Base-by-base conservation (phyloP, 2,329 filamentous ascomycete genomes). In the Penicillium psychrosexuale region DNA sequence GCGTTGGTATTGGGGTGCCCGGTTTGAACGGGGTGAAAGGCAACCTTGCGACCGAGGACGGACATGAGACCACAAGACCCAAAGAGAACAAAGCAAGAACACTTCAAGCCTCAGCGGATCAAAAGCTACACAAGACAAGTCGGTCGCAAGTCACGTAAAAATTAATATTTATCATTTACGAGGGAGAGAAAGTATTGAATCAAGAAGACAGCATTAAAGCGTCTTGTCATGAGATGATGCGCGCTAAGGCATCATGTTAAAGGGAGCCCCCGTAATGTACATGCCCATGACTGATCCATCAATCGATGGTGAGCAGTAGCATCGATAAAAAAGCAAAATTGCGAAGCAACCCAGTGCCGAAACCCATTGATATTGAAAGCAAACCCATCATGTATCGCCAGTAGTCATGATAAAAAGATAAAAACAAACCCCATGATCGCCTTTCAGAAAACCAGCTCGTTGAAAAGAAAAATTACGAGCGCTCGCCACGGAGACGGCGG, bases 401-500 rank as follows among this genome's bases (percentile, higher is more conserved):
- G 65, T 71, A 68, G 67, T 75, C 67, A 70, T 72, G 61, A 72
- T 66, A 68, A 65, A 63, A 67, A 62, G 57, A 69, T 62, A 66
- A 67, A 65, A 65, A 59, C 60, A 68, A 72, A 69, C 69, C 71
- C 72, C 70, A 51, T 69, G 60, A 73, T 74, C 72, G 72, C 72
- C 72, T 66, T 71, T 68, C 71, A 70, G 67, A 59, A 70, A 69
- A 15, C 47, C 52, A 54, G 47, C 52, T 54, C 52, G 59, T 69
- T 61, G 64, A 65, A 69, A 66, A 61, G 61, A 69, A 61, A 67
- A 61, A 66, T 61, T 84, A 93, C 82, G 90, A 91, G 77, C 90
- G 88, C 83, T 94, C 92, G 66, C 94, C 94, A 72, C 94, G 90
- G 73, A 99, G 90, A 72, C 94, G 90, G 68, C 94, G 89, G 71